A percentile compares a stretch with the other conserved stretches of the same genome.
These are phyloP conservation scores for Immersiporthe knoxdaviesiana DNA, from an alignment of 2,329 filamentous ascomycete species.

Conservation along the genomic window DNA sequence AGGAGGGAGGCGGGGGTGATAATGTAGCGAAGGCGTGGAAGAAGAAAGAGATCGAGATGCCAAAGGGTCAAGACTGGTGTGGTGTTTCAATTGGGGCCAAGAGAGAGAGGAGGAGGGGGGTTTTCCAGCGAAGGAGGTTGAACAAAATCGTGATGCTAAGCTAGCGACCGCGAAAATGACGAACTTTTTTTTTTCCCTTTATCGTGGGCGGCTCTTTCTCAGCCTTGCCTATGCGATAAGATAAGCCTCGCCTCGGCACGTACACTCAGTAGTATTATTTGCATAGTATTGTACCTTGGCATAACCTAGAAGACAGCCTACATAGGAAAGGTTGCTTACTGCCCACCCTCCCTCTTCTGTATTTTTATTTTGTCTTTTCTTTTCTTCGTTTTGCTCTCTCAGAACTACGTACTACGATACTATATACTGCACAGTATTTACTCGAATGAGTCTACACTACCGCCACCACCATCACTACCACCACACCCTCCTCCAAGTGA, in stretches of 20 bases:
- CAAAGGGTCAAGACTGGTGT: too few relatives aligned
- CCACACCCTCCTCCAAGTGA: too few relatives aligned
- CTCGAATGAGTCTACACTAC: background rate
- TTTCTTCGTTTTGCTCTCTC: too few relatives aligned
- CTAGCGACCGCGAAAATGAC: background rate
- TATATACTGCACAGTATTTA: background rate
- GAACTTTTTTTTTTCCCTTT: background rate
- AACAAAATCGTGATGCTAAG: too few relatives aligned
- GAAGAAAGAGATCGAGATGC: too few relatives aligned
- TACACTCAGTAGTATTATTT: background rate
- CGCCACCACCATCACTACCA: too few relatives aligned
- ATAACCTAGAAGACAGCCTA: too few relatives aligned
- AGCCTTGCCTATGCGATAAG: slow-evolving; percentile 11
- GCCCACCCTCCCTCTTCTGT: background rate
- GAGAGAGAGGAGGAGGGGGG: too few relatives aligned
- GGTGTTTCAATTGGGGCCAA: background rate
- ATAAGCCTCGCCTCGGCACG: slow-evolving; percentile 8
- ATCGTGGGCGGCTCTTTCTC: background rate
- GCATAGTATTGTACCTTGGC: background rate
- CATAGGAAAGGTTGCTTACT: too few relatives aligned
- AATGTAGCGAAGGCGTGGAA: background rate
- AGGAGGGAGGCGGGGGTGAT: background rate
- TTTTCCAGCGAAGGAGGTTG: too few relatives aligned
- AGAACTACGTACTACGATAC: too few relatives aligned
- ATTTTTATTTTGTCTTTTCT: background rate